Conservation (phyloP, 371 early-diverging fungal genomes). For the Basidiobolus meristosporus region DNA sequence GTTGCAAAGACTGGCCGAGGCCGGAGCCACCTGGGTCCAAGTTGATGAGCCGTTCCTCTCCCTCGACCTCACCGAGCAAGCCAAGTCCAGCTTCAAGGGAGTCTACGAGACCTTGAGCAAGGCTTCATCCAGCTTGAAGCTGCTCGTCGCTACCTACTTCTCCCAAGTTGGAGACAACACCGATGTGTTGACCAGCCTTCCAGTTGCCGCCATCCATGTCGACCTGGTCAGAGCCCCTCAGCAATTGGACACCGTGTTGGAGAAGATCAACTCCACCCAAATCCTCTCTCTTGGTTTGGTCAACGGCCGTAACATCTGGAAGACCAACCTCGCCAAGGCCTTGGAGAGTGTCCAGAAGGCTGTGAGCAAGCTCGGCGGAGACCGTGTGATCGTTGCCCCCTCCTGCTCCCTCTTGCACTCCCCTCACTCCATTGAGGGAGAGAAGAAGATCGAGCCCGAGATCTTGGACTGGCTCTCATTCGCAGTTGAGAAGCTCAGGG, state of each 20-base stretch:
- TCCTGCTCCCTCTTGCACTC: conserved; percentile 86
- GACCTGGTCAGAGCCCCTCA: conserved; percentile 78
- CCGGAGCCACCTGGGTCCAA: conserved; percentile 86
- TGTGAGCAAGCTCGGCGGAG: conserved; percentile 35
- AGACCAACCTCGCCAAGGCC: conserved; percentile 60
- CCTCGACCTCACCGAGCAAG: conserved; percentile 39
- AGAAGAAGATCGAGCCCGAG: conserved; percentile 60
- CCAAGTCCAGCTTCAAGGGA: conserved; percentile 20
- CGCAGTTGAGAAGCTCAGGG: conserved; percentile 78
- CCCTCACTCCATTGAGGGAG: conserved; percentile 72
- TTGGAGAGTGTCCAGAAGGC: conserved; percentile 46
- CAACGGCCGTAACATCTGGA: conserved; percentile 96
- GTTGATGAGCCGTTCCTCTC: conserved; percentile 82
- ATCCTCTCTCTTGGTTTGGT: conserved; percentile 71
- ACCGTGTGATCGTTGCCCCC: conserved; percentile 64
- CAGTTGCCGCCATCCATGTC: conserved; percentile 70
- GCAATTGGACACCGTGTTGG: conserved; percentile 51
- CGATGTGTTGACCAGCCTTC: conserved; percentile 27
- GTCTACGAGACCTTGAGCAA: conserved; percentile 47
- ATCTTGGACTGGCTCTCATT: conserved; percentile 83
- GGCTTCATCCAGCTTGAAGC: conserved; percentile 31
- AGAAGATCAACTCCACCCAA: conserved; percentile 18
- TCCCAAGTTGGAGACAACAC: conserved; percentile 65
- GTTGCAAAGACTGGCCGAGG: conserved; percentile 47
- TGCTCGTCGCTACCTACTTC: conserved; percentile 86